A percentile compares a stretch with the other conserved stretches of the same genome.
phyloP scores from a whole-genome alignment of 176 grass and related monocot species.

The Carex littledalei region DNA sequence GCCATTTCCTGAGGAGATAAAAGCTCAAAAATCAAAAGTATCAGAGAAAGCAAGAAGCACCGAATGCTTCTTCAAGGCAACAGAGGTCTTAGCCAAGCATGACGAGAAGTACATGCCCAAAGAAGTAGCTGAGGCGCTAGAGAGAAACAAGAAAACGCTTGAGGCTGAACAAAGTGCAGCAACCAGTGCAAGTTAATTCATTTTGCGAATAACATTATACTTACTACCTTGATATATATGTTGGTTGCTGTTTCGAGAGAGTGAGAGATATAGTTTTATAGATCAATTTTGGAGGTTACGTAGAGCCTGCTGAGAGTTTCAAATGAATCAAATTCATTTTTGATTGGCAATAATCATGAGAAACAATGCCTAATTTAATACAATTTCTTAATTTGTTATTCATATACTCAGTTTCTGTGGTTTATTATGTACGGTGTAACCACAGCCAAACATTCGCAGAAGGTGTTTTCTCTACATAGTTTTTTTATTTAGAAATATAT shows the following conservation, averaged over 20 bases:
- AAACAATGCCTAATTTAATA: slow-evolving; percentile 7
- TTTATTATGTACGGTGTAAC: not conserved
- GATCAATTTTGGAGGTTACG: slow-evolving; percentile 20
- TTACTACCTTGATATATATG: slow-evolving; percentile 1
- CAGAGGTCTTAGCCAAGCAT: slow-evolving; percentile 96
- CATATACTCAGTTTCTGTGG: not conserved
- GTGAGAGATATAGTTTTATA: slow-evolving; percentile 3
- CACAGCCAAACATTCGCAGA: not conserved
- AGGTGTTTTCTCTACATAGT: not conserved
- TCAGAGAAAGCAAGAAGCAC: slow-evolving; percentile 62
- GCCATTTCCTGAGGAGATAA: slow-evolving; percentile 43
- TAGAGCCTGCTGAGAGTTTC: not conserved
- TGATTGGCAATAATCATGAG: not conserved
- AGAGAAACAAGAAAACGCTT: slow-evolving; percentile 79
- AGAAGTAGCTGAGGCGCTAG: slow-evolving; percentile 92
- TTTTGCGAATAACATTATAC: not conserved
- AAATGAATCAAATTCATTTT: slow-evolving; percentile 5
- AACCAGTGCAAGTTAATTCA: not conserved
- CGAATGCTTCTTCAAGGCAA: slow-evolving; percentile 57
- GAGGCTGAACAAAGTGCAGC: slow-evolving; percentile 25
- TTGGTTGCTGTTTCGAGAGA: not conserved
- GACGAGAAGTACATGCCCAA: slow-evolving; percentile 99
- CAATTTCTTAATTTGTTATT: not conserved
- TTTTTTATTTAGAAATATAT: too few species aligned
- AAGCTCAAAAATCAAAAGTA: slow-evolving; percentile 27